These are phyloP conservation scores for Pholiota molesta DNA, from an alignment of 768 basidiomycete species.

Conservation along the genomic window DNA sequence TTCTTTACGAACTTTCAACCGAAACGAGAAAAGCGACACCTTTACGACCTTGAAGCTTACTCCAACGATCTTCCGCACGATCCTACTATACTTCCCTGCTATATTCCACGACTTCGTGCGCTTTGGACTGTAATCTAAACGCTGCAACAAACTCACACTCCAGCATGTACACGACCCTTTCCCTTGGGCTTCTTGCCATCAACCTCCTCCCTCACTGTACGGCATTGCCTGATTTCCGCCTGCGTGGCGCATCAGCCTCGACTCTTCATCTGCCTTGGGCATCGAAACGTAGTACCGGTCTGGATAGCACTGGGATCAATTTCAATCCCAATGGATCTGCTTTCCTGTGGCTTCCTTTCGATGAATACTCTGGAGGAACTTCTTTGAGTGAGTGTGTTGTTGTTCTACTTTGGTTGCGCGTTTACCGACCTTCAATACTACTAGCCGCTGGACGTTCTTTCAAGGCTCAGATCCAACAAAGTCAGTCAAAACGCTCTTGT, in stretches of 20 bases:
- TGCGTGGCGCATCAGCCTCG: constrained; percentile 1
- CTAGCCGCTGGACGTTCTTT: constrained; percentile 63
- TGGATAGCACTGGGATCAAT: constrained; percentile 32
- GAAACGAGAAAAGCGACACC: background rate
- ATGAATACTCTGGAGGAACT: constrained; percentile 64
- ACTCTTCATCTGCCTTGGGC: background rate
- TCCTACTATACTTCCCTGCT: background rate
- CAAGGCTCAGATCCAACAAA: constrained; percentile 67
- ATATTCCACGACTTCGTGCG: background rate
- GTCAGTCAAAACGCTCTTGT: constrained; percentile 37
- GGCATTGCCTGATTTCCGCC: constrained; percentile 10
- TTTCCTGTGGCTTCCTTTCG: constrained; percentile 69
- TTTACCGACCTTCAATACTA: constrained; percentile 10
- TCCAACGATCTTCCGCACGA: background rate
- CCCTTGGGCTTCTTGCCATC: constrained; percentile 13
- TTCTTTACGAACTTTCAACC: background rate
- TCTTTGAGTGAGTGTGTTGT: constrained; percentile 63
- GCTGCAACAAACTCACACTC: background rate
- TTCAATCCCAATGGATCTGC: constrained; percentile 51
- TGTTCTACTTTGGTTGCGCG: background rate
- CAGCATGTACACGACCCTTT: constrained; percentile 14
- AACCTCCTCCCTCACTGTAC: background rate
- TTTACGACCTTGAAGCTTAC: background rate
- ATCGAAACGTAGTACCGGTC: background rate
- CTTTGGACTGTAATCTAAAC: background rate